These are phyloP conservation scores for Fusarium tricinctum DNA, from an alignment of 2,329 filamentous ascomycete genomes.

Conservation along the genomic window DNA sequence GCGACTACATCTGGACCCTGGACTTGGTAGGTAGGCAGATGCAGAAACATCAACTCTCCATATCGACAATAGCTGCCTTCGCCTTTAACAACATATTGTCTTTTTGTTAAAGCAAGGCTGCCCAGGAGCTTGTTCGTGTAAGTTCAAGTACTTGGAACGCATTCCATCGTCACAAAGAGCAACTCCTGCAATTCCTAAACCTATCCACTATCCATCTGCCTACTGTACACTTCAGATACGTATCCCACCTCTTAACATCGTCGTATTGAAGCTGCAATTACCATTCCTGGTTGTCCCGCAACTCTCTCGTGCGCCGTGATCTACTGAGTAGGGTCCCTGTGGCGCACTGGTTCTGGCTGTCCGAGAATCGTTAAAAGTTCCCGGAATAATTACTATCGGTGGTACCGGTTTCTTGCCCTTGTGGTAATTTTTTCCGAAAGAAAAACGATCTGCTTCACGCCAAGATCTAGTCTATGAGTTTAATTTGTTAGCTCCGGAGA, in stretches of 20 bases:
- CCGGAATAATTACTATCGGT: conserved; percentile 7
- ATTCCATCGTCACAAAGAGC: background rate
- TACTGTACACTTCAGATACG: conserved; percentile 1
- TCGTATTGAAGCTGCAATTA: background rate
- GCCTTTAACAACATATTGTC: background rate
- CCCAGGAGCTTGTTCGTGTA: background rate
- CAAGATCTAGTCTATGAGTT: conserved; percentile 8
- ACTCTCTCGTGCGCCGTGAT: background rate
- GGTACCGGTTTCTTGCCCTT: conserved; percentile 4
- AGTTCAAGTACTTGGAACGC: background rate
- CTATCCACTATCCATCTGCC: background rate
- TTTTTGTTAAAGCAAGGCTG: conserved; percentile 2
- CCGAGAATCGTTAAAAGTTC: conserved; percentile 12
- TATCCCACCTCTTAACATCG: conserved; percentile 1
- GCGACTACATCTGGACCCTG: background rate
- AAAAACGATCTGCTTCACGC: background rate
- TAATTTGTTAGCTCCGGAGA: conserved; percentile 36
- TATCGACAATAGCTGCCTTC: conserved; percentile 8
- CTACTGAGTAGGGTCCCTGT: no score
- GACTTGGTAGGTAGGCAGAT: no score
- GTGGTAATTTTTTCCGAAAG: conserved; percentile 43
- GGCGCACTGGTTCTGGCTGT: background rate
- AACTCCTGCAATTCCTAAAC: background rate
- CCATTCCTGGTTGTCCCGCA: background rate
- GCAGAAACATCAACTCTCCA: no score